These are phyloP conservation scores for Hyphopichia khmerensis DNA, from an alignment of 1,139 yeast genomes.

Conservation along the genomic window DNA sequence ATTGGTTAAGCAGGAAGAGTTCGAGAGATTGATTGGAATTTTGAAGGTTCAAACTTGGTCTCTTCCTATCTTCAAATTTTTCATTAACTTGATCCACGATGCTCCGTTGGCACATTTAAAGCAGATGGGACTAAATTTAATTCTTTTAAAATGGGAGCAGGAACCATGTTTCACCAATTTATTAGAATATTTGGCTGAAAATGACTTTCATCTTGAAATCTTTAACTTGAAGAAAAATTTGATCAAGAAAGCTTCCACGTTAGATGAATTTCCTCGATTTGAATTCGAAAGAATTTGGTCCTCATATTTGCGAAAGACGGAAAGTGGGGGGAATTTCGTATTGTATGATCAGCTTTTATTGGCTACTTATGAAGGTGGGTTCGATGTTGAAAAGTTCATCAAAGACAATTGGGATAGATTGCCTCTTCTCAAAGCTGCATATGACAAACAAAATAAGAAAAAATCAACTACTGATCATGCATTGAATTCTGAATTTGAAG, in stretches of 20 bases:
- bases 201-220: conserved; percentile 21
- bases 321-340: conserved; percentile 10
- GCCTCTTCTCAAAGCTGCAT: conserved; percentile 9
- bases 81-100: conserved; percentile 29
- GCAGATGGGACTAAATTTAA: conserved; percentile 18
- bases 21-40: conserved; percentile 17
- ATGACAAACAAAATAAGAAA: neutral
- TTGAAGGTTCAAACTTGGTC: conserved; percentile 31
- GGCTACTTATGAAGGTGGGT: conserved; percentile 10
- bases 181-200: conserved; percentile 20
- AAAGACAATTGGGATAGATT: conserved; percentile 13
- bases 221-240: conserved; percentile 16
- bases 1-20: conserved; percentile 25
- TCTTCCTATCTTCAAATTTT: conserved; percentile 28
- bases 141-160: conserved; percentile 16
- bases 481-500: too few relatives aligned
- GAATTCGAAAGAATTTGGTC: conserved; percentile 21
- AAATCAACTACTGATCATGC: neutral
- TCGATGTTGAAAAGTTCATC: conserved; percentile 16
- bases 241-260: conserved; percentile 9
- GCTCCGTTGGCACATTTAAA: conserved; percentile 34
- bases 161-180: conserved; percentile 17
- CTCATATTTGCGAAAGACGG: conserved; percentile 12
- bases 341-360: conserved; percentile 19
- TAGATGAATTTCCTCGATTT: conserved; percentile 14